phyloP scores from a whole-genome alignment of 257 asterid genomes.

The Echites panduratus region DNA sequence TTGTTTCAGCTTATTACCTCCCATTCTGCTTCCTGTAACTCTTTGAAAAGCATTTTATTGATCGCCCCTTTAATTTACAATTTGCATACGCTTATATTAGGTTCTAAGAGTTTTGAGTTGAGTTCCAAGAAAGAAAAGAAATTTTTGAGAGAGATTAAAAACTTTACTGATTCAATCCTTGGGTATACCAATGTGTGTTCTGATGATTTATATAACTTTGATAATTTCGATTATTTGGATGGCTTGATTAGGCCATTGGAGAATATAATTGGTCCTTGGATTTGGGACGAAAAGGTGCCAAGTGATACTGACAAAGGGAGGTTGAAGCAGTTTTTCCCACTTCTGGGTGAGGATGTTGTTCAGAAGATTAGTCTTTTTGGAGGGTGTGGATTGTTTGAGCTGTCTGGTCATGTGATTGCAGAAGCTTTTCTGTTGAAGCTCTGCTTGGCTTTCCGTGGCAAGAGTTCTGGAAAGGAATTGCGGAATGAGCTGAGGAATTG shows the following conservation, averaged over 20 bases:
- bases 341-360: slow-evolving; percentile 32
- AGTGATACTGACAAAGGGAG: slow-evolving; percentile 19
- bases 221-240: slow-evolving; percentile 26
- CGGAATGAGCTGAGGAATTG: slow-evolving; percentile 46
- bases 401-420: slow-evolving; percentile 51
- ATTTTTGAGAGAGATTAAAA: slow-evolving; percentile 37
- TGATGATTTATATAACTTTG: slow-evolving; percentile 25
- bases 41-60: slow-evolving; percentile 40
- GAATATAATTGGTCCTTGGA: slow-evolving; percentile 52
- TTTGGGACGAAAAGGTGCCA: slow-evolving; percentile 24
- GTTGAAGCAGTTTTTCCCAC: slow-evolving; percentile 47
- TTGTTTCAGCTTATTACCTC: slow-evolving; percentile 48
- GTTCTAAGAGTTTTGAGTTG: slow-evolving; percentile 32
- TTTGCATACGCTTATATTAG: slow-evolving; percentile 29
- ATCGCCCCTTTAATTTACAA: slow-evolving; percentile 52
- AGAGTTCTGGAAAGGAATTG: slow-evolving; percentile 35
- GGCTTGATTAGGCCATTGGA: slow-evolving; percentile 33
- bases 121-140: slow-evolving; percentile 45
- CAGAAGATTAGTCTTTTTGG: slow-evolving; percentile 22
- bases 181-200: slow-evolving; percentile 46
- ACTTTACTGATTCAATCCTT: slow-evolving; percentile 46
- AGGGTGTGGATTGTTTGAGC: slow-evolving; percentile 37
- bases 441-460: slow-evolving; percentile 45
- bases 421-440: slow-evolving; percentile 55
- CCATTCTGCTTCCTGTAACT: slow-evolving; percentile 44